Evolutionary conservation across 1,139 yeast genomes (phyloP).

Genomic region (Sugiyamaella castrensis): DNA sequence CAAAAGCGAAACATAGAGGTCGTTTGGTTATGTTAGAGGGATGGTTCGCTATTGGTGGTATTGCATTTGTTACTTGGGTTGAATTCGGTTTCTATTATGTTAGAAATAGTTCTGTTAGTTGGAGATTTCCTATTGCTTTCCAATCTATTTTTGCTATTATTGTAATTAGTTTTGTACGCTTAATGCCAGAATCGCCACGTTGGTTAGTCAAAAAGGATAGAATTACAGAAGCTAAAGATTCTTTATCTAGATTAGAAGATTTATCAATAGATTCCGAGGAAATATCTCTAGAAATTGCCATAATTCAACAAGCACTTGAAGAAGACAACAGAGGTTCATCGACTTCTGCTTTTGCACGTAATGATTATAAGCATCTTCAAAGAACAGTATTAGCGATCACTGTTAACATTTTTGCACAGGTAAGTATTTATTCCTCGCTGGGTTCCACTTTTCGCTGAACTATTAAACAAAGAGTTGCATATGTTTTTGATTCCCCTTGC

Average conservation of each 20-base stretch:
- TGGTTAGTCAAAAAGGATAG: conserved; percentile 54
- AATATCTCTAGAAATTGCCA: conserved; percentile 23
- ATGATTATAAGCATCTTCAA: conserved; percentile 46
- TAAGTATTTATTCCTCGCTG: conserved; percentile 31
- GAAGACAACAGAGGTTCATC: conserved; percentile 19
- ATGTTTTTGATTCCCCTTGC: too few relatives aligned
- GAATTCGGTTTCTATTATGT: conserved; percentile 48
- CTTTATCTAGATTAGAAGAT: conserved; percentile 46
- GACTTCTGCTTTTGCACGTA: conserved; percentile 29
- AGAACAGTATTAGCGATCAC: conserved; percentile 45
- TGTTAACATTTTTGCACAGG: conserved; percentile 58
- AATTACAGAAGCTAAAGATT: conserved; percentile 55
- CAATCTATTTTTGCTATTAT: conserved; percentile 47
- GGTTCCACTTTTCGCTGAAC: too few relatives aligned
- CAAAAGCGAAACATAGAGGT: conserved; percentile 68
- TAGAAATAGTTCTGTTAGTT: conserved; percentile 51
- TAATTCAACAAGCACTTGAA: conserved; percentile 18
- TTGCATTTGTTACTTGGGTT: conserved; percentile 70
- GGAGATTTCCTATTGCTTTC: conserved; percentile 53
- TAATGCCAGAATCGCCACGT: conserved; percentile 82
- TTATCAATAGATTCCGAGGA: conserved; percentile 39
- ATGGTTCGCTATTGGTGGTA: conserved; percentile 66
- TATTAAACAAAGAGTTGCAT: too few relatives aligned
- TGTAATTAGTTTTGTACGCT: conserved; percentile 51
- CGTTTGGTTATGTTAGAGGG: conserved; percentile 65